Evolutionary conservation across 345 rosid species (phyloP).

Genomic region (Pugionium dolabratum): DNA sequence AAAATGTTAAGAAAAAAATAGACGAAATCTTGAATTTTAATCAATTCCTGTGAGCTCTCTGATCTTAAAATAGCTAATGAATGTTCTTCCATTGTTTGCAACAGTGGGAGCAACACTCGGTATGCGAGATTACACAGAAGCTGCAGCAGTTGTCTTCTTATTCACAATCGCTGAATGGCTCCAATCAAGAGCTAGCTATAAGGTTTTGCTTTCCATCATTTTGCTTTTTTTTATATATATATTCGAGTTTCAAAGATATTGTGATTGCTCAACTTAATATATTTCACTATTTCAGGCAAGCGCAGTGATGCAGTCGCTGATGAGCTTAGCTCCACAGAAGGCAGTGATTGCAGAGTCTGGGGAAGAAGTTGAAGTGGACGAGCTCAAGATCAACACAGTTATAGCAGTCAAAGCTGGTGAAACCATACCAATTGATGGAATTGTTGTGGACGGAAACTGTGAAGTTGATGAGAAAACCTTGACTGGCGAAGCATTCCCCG

Average conservation of each 20-base stretch:
- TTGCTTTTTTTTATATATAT: not conserved
- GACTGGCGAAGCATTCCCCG: constrained; percentile 91
- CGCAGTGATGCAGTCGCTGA: constrained; percentile 78
- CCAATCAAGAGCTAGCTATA: constrained; percentile 83
- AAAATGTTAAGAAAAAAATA: not conserved
- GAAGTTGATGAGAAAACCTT: constrained; percentile 91
- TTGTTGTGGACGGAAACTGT: constrained; percentile 78
- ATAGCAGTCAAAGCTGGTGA: constrained; percentile 88
- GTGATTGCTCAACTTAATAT: constrained; percentile 3
- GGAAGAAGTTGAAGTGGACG: constrained; percentile 69
- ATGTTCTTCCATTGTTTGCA: constrained; percentile 1
- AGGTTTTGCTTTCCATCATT: constrained; percentile 48
- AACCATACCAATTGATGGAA: constrained; percentile 84
- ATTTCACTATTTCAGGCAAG: constrained; percentile 57
- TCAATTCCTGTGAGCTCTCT: constrained; percentile 9
- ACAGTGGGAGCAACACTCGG: constrained; percentile 85
- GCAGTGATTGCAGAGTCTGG: constrained; percentile 86
- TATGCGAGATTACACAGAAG: constrained; percentile 74
- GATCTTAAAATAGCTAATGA: not conserved
- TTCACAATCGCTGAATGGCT: constrained; percentile 90
- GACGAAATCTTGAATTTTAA: constrained; percentile 3
- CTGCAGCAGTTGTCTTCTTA: constrained; percentile 84
- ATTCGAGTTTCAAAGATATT: not conserved
- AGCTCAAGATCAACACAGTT: constrained; percentile 65
- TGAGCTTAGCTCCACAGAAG: constrained; percentile 77